Base-by-base conservation (phyloP, 2,329 filamentous ascomycete species). In the Nannizziopsis arthrosporioides region DNA sequence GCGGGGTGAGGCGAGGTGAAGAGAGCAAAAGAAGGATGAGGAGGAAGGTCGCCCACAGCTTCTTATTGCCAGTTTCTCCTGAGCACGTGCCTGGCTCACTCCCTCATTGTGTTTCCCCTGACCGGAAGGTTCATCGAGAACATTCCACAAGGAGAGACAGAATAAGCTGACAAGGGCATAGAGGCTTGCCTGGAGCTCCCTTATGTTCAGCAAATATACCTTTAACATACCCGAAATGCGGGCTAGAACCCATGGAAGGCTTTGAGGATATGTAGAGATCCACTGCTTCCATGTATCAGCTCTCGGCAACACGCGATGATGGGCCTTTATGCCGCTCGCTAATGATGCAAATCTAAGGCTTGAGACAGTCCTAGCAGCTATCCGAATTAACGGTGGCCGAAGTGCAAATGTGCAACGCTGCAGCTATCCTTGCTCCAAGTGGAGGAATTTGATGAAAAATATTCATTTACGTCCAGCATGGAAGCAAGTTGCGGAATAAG, bases 41-140 rank as follows among this genome's bases (percentile, higher is more conserved):
- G 12, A 42, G 22, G 22, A 7, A 27, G 22, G 31, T n/a, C n/a
- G n/a, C 31, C 32, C n/a, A 15, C 46, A 48, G 40, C 15, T 38
- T 43, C 18, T 39, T 44, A 48, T 48, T 42, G 40, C 43, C 34
- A 8, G 4, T 27, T 3, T 7, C 41, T 32, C 5, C 32, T 43
- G 22, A 32, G 19, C 46, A 48, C 46, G 46, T 48, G 46, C 12
- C 14, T 2, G 36, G 45, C 11, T 39, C 32, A 41, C 46, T 43
- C 37, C n/a, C 19, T 14, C 11, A 12, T 36, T 47, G 37, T 47
- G 45, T 47, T 47, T 30, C 14, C 36, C 36, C 45, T 47, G 32
- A 19, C 17, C 37, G 31, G 38, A 47, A 17, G 17, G n/a, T 14
- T 27, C 14, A 11, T 36, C 27, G 31, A 47, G 37, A 47, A 42